phyloP scores from a whole-genome alignment of 2,329 filamentous ascomycete genomes.

The Colletotrichum higginsianum region DNA sequence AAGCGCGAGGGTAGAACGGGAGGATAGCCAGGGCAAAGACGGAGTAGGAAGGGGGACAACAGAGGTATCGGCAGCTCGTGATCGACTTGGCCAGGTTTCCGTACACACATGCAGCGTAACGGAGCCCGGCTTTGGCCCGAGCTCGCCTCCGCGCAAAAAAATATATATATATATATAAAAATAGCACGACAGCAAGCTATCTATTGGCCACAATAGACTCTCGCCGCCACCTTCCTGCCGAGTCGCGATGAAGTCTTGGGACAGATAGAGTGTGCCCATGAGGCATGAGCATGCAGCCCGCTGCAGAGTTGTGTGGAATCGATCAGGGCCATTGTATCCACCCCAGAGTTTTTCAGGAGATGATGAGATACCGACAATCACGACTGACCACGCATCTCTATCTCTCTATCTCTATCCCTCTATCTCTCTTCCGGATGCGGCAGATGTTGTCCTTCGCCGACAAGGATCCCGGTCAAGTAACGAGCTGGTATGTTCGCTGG shows the following conservation, averaged over 20 bases:
- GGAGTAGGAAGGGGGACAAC: neutral
- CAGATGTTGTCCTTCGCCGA: neutral
- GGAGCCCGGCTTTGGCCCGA: constrained; percentile 4
- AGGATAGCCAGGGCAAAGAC: neutral
- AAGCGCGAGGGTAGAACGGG: neutral
- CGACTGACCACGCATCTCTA: neutral
- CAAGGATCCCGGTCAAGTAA: neutral
- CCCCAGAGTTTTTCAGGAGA: neutral
- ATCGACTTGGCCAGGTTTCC: neutral
- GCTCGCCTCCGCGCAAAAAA: neutral
- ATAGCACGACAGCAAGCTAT: neutral
- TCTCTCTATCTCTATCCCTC: neutral
- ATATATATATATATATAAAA: too few relatives aligned
- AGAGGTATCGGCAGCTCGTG: neutral
- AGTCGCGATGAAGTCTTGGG: neutral
- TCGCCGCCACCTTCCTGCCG: neutral
- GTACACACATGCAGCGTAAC: neutral
- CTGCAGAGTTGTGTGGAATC: neutral
- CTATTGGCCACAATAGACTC: neutral
- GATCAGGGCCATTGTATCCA: neutral
- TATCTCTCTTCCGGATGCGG: neutral
- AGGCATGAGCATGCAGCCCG: neutral
- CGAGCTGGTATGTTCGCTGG: neutral
- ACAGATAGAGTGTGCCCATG: too few relatives aligned
- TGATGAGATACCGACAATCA: neutral